A percentile compares a stretch with the other conserved stretches of the same genome.
Evolutionary conservation across 2,329 filamentous ascomycete species (phyloP).

Genomic region (Aureobasidium zeae): DNA sequence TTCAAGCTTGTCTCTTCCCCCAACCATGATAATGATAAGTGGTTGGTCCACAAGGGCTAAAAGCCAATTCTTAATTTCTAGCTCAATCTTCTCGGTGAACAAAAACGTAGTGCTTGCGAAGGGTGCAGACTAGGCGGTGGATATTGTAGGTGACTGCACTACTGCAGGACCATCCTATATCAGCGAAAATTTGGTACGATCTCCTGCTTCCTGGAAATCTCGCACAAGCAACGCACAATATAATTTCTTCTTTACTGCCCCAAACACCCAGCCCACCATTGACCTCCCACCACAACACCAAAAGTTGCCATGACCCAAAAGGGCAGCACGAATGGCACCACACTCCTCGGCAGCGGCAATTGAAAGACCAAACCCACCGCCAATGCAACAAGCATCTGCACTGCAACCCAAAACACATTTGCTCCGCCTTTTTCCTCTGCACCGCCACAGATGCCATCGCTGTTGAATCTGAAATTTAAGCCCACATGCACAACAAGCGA

Average conservation of each 20-base stretch:
- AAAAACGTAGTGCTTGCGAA: too few relatives aligned
- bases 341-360: neutral
- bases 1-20: too few relatives aligned
- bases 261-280: conserved; percentile 2
- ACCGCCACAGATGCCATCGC: neutral
- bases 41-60: too few relatives aligned
- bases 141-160: too few relatives aligned
- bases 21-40: too few relatives aligned
- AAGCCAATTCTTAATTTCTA: too few relatives aligned
- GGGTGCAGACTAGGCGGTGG: too few relatives aligned
- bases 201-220: too few relatives aligned
- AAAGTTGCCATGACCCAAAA: neutral
- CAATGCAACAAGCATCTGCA: conserved; percentile 7
- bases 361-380: neutral
- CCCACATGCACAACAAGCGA: neutral
- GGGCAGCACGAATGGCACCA: conserved; percentile 10
- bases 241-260: neutral
- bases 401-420: conserved; percentile 1
- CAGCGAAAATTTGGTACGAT: too few relatives aligned
- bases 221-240: too few relatives aligned
- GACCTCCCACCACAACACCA: neutral
- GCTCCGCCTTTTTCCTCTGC: neutral
- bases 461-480: neutral
- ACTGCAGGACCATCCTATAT: too few relatives aligned
- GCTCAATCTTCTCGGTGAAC: too few relatives aligned